These are phyloP conservation scores for Gloeopeniophorella convolvens DNA, from an alignment of 768 basidiomycete genomes.

Conservation along the genomic window DNA sequence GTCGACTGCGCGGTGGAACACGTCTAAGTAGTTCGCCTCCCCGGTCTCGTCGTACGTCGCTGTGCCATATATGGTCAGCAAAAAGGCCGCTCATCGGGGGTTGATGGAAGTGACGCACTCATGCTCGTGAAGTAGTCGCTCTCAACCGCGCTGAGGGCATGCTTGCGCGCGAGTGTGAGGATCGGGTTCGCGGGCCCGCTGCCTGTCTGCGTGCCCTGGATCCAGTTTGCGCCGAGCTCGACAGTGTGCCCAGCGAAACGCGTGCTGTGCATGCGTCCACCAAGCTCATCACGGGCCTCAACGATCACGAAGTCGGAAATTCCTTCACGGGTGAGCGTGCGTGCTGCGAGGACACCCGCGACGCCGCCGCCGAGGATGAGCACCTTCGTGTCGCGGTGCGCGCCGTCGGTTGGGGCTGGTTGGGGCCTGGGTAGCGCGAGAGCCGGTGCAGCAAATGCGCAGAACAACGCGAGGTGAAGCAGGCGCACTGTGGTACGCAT, in stretches of 20 bases:
- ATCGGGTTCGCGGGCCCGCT: conserved; percentile 51
- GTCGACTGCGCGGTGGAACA: conserved; percentile 35
- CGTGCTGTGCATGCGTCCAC: conserved; percentile 45
- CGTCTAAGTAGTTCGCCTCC: conserved; percentile 37
- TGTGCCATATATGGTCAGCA: conserved; percentile 17
- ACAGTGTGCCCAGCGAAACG: conserved; percentile 38
- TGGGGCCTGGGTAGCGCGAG: too few relatives aligned
- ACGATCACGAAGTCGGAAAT: conserved; percentile 50
- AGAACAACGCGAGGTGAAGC: too few relatives aligned
- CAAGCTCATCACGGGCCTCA: conserved; percentile 48
- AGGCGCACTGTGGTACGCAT: too few relatives aligned
- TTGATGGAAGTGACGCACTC: conserved; percentile 27
- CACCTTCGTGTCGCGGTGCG: conserved; percentile 32
- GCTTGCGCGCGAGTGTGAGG: conserved; percentile 43
- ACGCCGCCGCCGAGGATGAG: conserved; percentile 63
- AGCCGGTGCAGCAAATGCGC: too few relatives aligned
- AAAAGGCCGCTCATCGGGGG: conserved; percentile 26
- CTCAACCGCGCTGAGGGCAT: conserved; percentile 37
- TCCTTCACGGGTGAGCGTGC: conserved; percentile 45
- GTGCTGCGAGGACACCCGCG: conserved; percentile 55
- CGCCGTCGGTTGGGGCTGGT: too few relatives aligned
- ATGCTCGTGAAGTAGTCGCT: conserved; percentile 30
- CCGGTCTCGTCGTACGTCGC: conserved; percentile 48
- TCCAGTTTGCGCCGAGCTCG: conserved; percentile 37
- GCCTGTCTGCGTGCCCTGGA: conserved; percentile 37